Evolutionary conservation across 371 early-diverging fungal species (phyloP), one percentile per base, ranked within the genome.

Genomic region (Nematocida parisii): DNA sequence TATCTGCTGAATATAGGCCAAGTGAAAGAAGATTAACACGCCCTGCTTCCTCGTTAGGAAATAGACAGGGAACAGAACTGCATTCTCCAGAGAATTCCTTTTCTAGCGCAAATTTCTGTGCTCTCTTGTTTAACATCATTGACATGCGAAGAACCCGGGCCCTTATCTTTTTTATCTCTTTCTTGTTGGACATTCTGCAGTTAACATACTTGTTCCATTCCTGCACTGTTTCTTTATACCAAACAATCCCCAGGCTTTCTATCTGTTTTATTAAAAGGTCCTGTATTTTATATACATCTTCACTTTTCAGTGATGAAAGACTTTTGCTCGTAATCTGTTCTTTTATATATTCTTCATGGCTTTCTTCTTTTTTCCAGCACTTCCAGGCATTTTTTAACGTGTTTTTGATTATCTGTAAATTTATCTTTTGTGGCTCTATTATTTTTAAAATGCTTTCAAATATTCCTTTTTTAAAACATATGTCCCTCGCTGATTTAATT

Each of bases 361-460:
- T 11, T 33, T 44, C 64, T 45, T 39, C 64, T 13, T 42, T 39
- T 27, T 64, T 64, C 64, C 64, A 64, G 11, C 15, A 42, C 64
- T 64, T 64, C 64, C 64, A 64, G 7, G 64, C 64, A 6, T 11
- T 9, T 3, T 64, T 64, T 13, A 64, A 11, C 42, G 42, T 18
- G 22, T 64, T 64, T 22, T 42, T 44, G 42, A 64, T 11, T 6
- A 45, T 13, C 64, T 64, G 64, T 42, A 15, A 6, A 13, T 64
- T 13, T 39, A 44, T n/a, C 5, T 64, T 7, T 11, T 45, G 15
- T 45, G 42, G 94, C 33, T 95, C 95, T 94, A 96, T 94, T 91
- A 95, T 93, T 85, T 95, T 95, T 67, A 93, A 87, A 73, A 95
- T 94, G 85, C 97, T 95, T 87, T 93, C 93, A 90, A 95, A 91